Conservation (phyloP, 1,284 basidiomycete species). For the Malassezia obtusa region DNA sequence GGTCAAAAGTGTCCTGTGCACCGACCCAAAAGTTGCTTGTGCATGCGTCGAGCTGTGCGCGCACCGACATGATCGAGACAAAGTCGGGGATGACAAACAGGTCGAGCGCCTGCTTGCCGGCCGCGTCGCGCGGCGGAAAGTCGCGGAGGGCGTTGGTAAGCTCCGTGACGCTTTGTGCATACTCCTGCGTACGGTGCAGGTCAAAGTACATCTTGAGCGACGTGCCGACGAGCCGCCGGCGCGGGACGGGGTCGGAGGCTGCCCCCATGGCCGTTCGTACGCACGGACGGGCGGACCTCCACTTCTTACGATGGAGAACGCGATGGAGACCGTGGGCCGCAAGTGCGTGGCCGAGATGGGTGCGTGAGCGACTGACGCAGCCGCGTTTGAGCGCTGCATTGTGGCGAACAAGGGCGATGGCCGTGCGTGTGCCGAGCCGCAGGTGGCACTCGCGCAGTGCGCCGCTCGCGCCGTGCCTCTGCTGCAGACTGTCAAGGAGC, state of each 20-base stretch:
- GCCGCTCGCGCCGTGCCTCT: slow-evolving; percentile 37
- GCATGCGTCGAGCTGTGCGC: slow-evolving; percentile 12
- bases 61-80: slow-evolving; percentile 24
- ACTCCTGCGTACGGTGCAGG: slow-evolving; percentile 21
- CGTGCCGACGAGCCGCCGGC: slow-evolving; percentile 32
- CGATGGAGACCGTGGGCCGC: slow-evolving; percentile 15
- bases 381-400: slow-evolving; percentile 37
- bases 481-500: slow-evolving; percentile 34
- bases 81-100: slow-evolving; percentile 43
- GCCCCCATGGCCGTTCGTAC: no score
- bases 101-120: slow-evolving; percentile 14
- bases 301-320: slow-evolving; percentile 11
- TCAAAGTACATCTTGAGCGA: slow-evolving; percentile 47
- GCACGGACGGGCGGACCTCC: not conserved
- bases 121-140: not conserved
- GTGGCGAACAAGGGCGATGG: slow-evolving; percentile 32
- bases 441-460: slow-evolving; percentile 29
- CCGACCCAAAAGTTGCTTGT: slow-evolving; percentile 22
- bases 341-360: slow-evolving; percentile 5
- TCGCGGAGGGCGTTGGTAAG: slow-evolving; percentile 7
- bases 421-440: slow-evolving; percentile 23
- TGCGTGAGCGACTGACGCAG: slow-evolving; percentile 5
- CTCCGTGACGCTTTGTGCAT: not conserved
- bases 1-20: slow-evolving; percentile 32
- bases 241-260: no score